Evolutionary conservation across 108 stramenopile genomes (phyloP), one percentile per base, ranked within the genome.

Genomic region (Cyclotella baltica): DNA sequence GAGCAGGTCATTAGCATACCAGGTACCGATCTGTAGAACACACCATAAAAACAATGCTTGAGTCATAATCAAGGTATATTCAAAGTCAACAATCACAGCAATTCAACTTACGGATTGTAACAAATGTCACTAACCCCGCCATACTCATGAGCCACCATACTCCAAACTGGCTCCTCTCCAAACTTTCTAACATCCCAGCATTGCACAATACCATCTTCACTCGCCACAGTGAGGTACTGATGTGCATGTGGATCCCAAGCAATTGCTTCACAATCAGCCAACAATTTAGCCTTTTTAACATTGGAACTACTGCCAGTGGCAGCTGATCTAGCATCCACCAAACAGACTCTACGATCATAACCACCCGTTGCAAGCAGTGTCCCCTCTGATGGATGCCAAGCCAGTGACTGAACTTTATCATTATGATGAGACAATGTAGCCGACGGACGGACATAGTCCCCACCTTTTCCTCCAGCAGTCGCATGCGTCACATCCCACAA

Each of bases 161-260:
- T 83, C 93, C 93, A 97, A 18, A 95, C 79, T 0, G 95, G 92
- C n/a, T 88, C 83, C 34, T 55, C 83, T 20, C 75, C 92, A 77
- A 97, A 95, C 56, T 95, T 93, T 38, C 98, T 89, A 63, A 98
- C 91, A 76, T 99, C 98, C 91, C 94, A 97, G 69, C 88, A 91
- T 58, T 67, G 63, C n/a, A 99, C 77, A 5, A 79, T 80, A 13
- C 98, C 98, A 81, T 97, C 93, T 78, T 99, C 98, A 38, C 86
- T 83, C n/a, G 93, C 92, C 22, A 85, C 95, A 1, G 96, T 89
- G 43, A 98, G 70, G 47, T 79, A 88, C 46, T 97, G 87, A 2
- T 88, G 77, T 62, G 81, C 57, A 75, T 88, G 89, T 5, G 97
- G 97, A 86, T 97, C 96, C 97, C 97, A 99, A 9, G 87, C 86